Evolutionary conservation across 2,329 filamentous ascomycete species (phyloP).

Genomic region (Sporothrix globosa): DNA sequence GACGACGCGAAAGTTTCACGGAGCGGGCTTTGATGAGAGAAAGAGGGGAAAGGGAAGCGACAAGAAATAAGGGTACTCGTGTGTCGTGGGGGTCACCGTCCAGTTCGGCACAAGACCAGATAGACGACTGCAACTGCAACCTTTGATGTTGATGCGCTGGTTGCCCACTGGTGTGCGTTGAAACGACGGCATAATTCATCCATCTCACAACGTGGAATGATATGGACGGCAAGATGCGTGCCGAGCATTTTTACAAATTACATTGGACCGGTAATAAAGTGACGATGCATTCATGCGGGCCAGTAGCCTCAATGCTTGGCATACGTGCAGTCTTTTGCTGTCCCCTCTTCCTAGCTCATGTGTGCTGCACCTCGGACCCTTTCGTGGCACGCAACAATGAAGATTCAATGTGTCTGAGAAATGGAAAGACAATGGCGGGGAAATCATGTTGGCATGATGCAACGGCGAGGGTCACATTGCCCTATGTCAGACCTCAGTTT

Average conservation of each 20-base stretch:
- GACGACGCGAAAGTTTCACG: constrained; percentile 20
- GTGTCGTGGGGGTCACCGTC: constrained; percentile 22
- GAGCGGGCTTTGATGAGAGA: background rate
- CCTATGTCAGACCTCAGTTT: background rate
- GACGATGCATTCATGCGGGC: constrained; percentile 18
- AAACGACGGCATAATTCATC: background rate
- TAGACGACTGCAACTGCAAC: background rate
- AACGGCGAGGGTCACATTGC: constrained; percentile 17
- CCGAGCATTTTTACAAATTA: background rate
- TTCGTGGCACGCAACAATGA: background rate
- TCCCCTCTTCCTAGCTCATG: background rate
- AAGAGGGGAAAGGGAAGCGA: background rate
- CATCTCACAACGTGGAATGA: background rate
- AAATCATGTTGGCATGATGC: constrained; percentile 5
- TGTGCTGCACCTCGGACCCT: background rate
- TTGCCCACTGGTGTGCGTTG: background rate
- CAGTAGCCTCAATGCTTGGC: background rate
- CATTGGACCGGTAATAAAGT: background rate
- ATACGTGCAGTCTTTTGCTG: background rate
- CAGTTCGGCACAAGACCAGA: background rate
- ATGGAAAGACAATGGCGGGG: no score
- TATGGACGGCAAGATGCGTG: constrained; percentile 2
- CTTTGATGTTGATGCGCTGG: background rate
- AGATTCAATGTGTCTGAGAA: no score
- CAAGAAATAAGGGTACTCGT: background rate